These are phyloP conservation scores for Borealophlyctis nickersoniae DNA, from an alignment of 192 early-diverging fungal species.

Conservation along the genomic window DNA sequence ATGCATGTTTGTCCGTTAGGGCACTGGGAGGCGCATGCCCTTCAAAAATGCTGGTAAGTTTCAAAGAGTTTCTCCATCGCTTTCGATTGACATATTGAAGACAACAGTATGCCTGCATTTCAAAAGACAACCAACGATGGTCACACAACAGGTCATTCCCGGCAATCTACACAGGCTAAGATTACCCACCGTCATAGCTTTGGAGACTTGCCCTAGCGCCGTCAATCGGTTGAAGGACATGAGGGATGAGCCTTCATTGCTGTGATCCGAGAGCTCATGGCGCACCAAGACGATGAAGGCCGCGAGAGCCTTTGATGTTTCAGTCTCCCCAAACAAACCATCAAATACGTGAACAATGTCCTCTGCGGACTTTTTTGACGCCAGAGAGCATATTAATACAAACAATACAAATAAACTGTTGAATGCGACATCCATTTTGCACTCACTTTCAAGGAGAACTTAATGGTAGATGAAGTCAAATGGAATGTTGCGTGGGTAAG, in stretches of 20 bases:
- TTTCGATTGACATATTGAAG: constrained; percentile 38
- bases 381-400: not conserved
- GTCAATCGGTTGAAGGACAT: constrained; percentile 13
- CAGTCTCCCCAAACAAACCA: constrained; percentile 91
- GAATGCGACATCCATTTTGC: not conserved
- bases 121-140: not conserved
- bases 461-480: constrained; percentile 69
- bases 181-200: constrained; percentile 25
- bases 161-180: not conserved
- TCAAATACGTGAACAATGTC: constrained; percentile 89
- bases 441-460: constrained; percentile 40
- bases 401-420: constrained; percentile 13
- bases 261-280: constrained; percentile 32
- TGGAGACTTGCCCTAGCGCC: constrained; percentile 34
- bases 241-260: constrained; percentile 26
- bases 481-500: constrained; percentile 76
- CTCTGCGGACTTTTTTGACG: constrained; percentile 48
- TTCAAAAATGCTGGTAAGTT: constrained; percentile 33
- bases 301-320: constrained; percentile 87
- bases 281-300: constrained; percentile 67
- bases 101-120: constrained; percentile 35
- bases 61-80: constrained; percentile 27
- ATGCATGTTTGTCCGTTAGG: not conserved
- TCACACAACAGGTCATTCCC: not conserved
- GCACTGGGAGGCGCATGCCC: constrained; percentile 5